Conservation (phyloP, 768 basidiomycete species). For the Pilatotrama ljubarskyi region DNA sequence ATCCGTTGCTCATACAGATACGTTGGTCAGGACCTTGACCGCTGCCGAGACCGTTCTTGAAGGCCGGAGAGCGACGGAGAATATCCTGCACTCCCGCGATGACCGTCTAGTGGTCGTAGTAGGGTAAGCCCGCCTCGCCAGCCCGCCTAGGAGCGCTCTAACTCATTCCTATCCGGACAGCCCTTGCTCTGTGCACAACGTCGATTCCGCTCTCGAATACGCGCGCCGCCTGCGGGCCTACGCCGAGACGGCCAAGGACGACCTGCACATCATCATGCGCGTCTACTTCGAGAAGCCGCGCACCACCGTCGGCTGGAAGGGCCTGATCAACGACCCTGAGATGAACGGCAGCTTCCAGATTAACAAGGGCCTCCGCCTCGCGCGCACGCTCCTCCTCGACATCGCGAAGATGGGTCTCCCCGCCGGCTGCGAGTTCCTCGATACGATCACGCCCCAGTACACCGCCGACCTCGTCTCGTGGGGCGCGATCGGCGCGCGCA, state of each 20-base stretch:
- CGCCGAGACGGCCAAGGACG: conserved; percentile 76
- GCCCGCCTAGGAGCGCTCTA: not conserved
- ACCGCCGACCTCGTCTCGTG: conserved; percentile 92
- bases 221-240: conserved; percentile 78
- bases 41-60: conserved; percentile 89
- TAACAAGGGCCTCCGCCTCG: conserved; percentile 91
- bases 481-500: conserved; percentile 95
- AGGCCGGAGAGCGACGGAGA: conserved; percentile 77
- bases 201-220: conserved; percentile 84
- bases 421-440: conserved; percentile 95
- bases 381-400: conserved; percentile 84
- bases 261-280: conserved; percentile 94
- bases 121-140: conserved; percentile 51
- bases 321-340: conserved; percentile 95
- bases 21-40: conserved; percentile 56
- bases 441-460: conserved; percentile 78
- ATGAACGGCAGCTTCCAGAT: conserved; percentile 94
- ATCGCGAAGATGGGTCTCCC: conserved; percentile 90
- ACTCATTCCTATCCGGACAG: conserved; percentile 36
- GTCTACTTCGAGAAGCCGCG: conserved; percentile 98
- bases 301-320: conserved; percentile 99
- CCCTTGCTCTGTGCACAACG: conserved; percentile 94
- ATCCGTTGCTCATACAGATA: not conserved
- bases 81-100: conserved; percentile 81
- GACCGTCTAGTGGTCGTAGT: conserved; percentile 92